Percentiles rank a stretch among this genome's conserved stretches.
These are phyloP conservation scores for Microstegium vimineum DNA, from an alignment of 176 grass and related monocot genomes.

Conservation along the genomic window DNA sequence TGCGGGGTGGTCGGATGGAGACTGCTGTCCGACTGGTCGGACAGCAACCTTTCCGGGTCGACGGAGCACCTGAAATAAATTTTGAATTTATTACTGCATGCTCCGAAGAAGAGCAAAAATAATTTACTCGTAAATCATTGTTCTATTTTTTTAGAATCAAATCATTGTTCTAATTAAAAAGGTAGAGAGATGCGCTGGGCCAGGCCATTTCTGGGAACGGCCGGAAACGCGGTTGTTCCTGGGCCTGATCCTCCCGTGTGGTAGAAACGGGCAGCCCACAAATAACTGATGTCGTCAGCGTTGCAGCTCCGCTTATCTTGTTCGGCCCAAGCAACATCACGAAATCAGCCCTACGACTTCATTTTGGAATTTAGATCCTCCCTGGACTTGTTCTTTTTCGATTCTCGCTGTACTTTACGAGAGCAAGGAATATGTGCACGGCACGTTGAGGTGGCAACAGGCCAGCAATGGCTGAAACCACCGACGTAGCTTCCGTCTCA, in stretches of 20 bases:
- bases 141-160: too few species aligned
- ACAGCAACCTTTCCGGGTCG: too few species aligned
- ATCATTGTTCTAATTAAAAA: too few species aligned
- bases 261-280: neutral
- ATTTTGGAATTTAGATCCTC: neutral
- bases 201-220: neutral
- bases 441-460: neutral
- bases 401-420: too few species aligned
- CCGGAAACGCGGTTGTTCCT: neutral
- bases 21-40: too few species aligned
- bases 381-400: too few species aligned
- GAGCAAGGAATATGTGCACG: neutral
- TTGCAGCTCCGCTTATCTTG: neutral
- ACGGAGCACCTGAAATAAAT: neutral
- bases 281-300: too few species aligned
- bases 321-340: neutral
- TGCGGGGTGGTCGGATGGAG: too few species aligned
- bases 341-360: neutral
- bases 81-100: neutral
- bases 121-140: neutral
- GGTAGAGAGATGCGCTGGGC: neutral
- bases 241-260: neutral
- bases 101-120: neutral
- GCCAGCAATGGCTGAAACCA: constrained; percentile 2
- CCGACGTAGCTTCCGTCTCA: constrained; percentile 33